Conservation (phyloP, 108 stramenopile genomes). For the Nannochloropsis salina region DNA sequence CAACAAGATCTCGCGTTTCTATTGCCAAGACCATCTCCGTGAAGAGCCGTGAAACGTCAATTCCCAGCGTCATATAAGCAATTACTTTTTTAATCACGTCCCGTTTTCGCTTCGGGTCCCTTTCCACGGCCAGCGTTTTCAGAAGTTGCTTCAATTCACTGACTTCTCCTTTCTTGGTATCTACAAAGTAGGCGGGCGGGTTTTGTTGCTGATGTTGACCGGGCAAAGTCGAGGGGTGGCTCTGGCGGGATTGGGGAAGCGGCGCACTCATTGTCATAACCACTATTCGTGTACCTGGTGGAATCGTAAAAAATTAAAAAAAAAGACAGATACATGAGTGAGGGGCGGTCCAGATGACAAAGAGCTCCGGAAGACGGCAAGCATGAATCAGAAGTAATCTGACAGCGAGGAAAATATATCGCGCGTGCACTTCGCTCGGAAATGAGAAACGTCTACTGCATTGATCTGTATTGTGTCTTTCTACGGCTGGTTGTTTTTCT, state of each 20-base stretch:
- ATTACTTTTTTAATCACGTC: constrained; percentile 99
- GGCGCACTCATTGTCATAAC: neutral
- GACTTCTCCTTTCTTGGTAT: constrained; percentile 58
- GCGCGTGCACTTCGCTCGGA: no score
- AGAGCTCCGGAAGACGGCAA: no score
- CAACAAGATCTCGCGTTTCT: constrained; percentile 87
- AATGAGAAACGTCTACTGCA: no score
- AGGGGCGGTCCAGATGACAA: no score
- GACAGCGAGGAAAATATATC: no score
- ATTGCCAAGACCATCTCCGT: constrained; percentile 93
- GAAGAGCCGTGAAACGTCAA: constrained; percentile 97
- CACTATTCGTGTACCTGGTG: no score
- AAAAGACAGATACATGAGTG: no score
- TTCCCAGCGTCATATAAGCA: constrained; percentile 99
- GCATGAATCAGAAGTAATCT: no score
- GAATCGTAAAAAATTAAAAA: no score
- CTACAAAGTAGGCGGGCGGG: constrained; percentile 47
- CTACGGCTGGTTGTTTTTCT: no score
- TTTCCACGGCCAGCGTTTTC: constrained; percentile 77
- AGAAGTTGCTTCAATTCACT: constrained; percentile 64
- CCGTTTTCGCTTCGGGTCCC: constrained; percentile 82
- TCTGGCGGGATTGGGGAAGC: neutral
- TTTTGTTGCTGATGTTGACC: neutral
- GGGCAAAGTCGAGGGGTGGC: neutral
- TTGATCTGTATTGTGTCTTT: no score